phyloP scores from a whole-genome alignment of 345 rosid genomes.

The Salix arbutifolia region DNA sequence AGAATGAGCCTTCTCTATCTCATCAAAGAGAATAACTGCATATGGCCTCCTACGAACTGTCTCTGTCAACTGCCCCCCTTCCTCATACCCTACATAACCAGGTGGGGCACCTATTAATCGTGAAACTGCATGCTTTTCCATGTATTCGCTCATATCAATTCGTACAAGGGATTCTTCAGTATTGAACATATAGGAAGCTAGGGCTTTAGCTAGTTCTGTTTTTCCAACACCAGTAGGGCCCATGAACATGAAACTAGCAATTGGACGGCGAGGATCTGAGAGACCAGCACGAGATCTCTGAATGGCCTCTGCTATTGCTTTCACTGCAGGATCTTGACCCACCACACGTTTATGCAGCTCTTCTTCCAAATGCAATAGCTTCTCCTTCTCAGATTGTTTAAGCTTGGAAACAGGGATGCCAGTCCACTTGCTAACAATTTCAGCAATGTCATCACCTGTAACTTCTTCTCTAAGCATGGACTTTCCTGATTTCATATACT shows the following conservation, averaged over 20 bases:
- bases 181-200: constrained; percentile 89
- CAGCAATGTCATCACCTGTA: constrained; percentile 84
- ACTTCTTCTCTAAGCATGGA: constrained; percentile 99
- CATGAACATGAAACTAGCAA: constrained; percentile 99
- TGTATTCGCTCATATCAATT: constrained; percentile 98
- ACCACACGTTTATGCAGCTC: constrained; percentile 88
- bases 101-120: constrained; percentile 99
- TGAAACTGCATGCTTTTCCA: constrained; percentile 98
- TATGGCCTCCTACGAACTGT: constrained; percentile 90
- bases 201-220: constrained; percentile 91
- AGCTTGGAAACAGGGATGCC: constrained; percentile 97
- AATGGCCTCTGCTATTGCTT: constrained; percentile 89
- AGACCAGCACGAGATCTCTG: constrained; percentile 98
- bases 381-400: constrained; percentile 91
- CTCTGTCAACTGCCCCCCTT: constrained; percentile 96
- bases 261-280: constrained; percentile 95
- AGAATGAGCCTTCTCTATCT: constrained; percentile 93
- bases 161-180: constrained; percentile 94
- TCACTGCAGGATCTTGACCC: constrained; percentile 96
- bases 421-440: constrained; percentile 95
- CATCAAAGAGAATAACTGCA: constrained; percentile 92
- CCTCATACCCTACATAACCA: constrained; percentile 96
- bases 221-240: constrained; percentile 99
- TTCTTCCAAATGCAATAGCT: constrained; percentile 79
- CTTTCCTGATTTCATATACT: constrained; percentile 85